Evolutionary conservation across 208 protist genomes (phyloP).

Genomic region (Wallacemonas rigidus): DNA sequence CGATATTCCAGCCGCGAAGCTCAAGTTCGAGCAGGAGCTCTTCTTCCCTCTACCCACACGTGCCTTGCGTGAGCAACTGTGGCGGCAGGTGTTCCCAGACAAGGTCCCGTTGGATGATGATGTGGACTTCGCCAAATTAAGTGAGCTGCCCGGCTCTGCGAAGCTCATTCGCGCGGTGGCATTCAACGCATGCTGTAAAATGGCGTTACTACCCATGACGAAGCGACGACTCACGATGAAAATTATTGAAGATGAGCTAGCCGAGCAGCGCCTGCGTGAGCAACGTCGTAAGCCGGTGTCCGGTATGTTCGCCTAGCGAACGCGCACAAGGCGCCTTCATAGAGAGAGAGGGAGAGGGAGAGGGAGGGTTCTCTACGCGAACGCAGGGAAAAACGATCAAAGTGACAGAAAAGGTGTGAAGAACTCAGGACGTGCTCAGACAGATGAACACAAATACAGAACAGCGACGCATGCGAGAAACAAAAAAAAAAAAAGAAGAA

Average conservation of each 20-base stretch:
- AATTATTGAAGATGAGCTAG: constrained; percentile 68
- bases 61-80: constrained; percentile 66
- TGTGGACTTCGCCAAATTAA: constrained; percentile 65
- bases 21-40: constrained; percentile 65
- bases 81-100: constrained; percentile 67
- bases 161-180: constrained; percentile 77
- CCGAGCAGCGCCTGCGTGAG: constrained; percentile 46
- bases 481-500: too few species aligned
- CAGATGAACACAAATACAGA: too few species aligned
- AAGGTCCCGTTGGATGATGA: constrained; percentile 58
- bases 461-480: too few species aligned
- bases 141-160: constrained; percentile 47
- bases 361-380: background rate
- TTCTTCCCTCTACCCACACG: constrained; percentile 59
- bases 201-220: constrained; percentile 49
- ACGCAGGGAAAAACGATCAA: too few species aligned
- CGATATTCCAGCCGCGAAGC: constrained; percentile 47
- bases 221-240: constrained; percentile 66
- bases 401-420: too few species aligned
- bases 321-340: background rate
- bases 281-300: constrained; percentile 34
- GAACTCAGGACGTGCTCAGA: too few species aligned
- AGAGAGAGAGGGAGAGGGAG: background rate
- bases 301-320: constrained; percentile 72
- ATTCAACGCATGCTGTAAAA: constrained; percentile 77